Percentiles rank a stretch among this genome's conserved stretches.
phyloP scores from a whole-genome alignment of 768 basidiomycete genomes.

The Kondoa malvinella region DNA sequence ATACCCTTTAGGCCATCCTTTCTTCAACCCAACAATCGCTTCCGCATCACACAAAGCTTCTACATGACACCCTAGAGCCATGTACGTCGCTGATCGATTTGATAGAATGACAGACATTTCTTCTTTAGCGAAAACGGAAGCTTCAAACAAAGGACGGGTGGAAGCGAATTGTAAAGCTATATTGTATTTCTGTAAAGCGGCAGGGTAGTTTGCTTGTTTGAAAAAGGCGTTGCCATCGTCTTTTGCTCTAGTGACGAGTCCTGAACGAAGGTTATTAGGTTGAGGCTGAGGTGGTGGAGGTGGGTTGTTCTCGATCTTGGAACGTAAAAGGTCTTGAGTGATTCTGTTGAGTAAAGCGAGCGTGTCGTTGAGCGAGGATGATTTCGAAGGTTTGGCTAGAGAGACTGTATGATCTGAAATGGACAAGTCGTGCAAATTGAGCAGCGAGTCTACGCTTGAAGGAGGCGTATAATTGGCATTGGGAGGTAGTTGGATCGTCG shows the following conservation, averaged over 20 bases:
- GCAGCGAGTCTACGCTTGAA: background rate
- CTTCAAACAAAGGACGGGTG: slow-evolving; percentile 77
- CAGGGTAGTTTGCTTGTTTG: slow-evolving; percentile 50
- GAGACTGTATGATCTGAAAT: background rate
- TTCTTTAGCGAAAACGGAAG: slow-evolving; percentile 62
- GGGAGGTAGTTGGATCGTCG: background rate
- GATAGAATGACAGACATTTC: slow-evolving; percentile 78
- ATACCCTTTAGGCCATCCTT: slow-evolving; percentile 87
- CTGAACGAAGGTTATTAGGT: slow-evolving; percentile 18
- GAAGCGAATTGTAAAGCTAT: slow-evolving; percentile 58
- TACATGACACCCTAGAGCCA: slow-evolving; percentile 56
- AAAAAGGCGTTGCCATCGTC: slow-evolving; percentile 93
- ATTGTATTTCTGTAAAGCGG: slow-evolving; percentile 63
- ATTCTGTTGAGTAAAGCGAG: background rate
- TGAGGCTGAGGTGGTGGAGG: slow-evolving; percentile 25
- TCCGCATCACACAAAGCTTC: slow-evolving; percentile 77
- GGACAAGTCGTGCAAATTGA: background rate
- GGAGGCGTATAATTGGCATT: background rate
- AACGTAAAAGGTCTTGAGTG: background rate
- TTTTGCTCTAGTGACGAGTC: slow-evolving; percentile 51
- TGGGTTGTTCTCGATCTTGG: slow-evolving; percentile 14
- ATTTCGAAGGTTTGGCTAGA: background rate
- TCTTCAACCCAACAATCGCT: slow-evolving; percentile 63
- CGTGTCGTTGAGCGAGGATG: background rate
- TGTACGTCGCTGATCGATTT: slow-evolving; percentile 77